phyloP scores from a whole-genome alignment of 1,139 yeast species.

The Geotrichum reessii region DNA sequence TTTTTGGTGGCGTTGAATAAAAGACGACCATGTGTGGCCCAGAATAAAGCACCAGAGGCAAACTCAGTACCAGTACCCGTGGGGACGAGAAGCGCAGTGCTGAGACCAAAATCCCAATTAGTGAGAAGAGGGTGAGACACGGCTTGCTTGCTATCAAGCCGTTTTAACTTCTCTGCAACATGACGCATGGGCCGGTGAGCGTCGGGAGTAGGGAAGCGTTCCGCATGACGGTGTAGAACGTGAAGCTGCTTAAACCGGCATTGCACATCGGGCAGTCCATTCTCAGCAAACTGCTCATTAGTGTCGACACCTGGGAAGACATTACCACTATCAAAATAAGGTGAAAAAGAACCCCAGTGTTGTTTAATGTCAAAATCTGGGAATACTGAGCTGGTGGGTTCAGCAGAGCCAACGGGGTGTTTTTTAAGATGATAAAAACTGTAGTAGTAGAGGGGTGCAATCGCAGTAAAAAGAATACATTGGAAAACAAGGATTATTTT shows the following conservation, averaged over 20 bases:
- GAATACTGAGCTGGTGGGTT: not conserved
- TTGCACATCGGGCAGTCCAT: conserved; percentile 29
- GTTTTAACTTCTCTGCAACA: conserved; percentile 31
- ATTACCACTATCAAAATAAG: conserved; percentile 39
- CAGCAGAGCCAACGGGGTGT: not conserved
- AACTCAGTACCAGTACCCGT: conserved; percentile 40
- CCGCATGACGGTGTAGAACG: conserved; percentile 41
- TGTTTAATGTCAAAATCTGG: conserved; percentile 36
- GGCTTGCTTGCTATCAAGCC: conserved; percentile 1
- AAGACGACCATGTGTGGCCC: conserved; percentile 41
- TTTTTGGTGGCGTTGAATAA: conserved; percentile 33
- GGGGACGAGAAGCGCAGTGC: conserved; percentile 36
- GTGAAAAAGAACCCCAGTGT: conserved; percentile 41
- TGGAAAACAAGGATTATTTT: not conserved
- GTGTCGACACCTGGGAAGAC: conserved; percentile 23
- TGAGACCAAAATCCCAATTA: conserved; percentile 36
- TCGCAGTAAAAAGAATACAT: not conserved
- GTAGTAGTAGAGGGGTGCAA: not conserved
- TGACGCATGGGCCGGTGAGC: conserved; percentile 24
- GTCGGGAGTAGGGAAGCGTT: conserved; percentile 39
- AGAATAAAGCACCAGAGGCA: conserved; percentile 36
- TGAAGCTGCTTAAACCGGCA: conserved; percentile 37
- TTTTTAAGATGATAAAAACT: not conserved
- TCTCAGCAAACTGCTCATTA: conserved; percentile 25
- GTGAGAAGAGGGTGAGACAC: conserved; percentile 29